phyloP scores from a whole-genome alignment of 805 yeast genomes.

The Starmerella tilneyi region DNA sequence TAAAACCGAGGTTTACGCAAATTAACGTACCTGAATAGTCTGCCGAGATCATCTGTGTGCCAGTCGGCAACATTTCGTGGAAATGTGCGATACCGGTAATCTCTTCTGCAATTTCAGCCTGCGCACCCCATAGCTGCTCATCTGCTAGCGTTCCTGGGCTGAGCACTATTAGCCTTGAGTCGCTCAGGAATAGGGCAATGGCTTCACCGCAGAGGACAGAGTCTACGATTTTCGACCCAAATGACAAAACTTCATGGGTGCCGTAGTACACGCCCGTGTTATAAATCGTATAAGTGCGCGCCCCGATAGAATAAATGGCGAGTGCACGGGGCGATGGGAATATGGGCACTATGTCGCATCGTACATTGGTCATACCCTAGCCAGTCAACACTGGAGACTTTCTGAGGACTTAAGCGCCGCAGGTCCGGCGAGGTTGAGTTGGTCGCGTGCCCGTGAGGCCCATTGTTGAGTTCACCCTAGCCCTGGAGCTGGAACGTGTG shows the following conservation, averaged over 20 bases:
- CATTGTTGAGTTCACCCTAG: too few species aligned
- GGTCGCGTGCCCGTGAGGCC: too few species aligned
- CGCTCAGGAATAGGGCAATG: not conserved
- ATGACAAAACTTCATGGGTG: not conserved
- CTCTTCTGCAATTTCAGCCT: not conserved
- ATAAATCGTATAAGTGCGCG: not conserved
- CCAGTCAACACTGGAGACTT: too few species aligned
- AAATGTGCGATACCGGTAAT: not conserved
- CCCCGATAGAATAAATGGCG: not conserved
- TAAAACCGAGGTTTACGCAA: not conserved
- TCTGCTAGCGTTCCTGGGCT: not conserved
- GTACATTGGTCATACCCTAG: not conserved
- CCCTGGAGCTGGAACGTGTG: too few species aligned
- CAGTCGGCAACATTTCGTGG: not conserved
- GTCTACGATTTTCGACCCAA: not conserved
- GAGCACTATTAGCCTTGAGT: not conserved
- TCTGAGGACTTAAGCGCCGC: too few species aligned
- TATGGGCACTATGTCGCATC: not conserved
- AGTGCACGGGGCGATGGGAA: not conserved
- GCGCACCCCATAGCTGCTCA: conserved; percentile 1
- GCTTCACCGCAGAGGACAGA: not conserved
- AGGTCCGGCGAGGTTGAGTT: too few species aligned
- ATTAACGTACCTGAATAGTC: not conserved
- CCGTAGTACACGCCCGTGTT: not conserved
- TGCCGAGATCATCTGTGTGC: conserved; percentile 1